Evolutionary conservation across 2,329 filamentous ascomycete genomes (phyloP), one percentile per base, ranked within the genome.

Genomic region (Colletotrichum musae): DNA sequence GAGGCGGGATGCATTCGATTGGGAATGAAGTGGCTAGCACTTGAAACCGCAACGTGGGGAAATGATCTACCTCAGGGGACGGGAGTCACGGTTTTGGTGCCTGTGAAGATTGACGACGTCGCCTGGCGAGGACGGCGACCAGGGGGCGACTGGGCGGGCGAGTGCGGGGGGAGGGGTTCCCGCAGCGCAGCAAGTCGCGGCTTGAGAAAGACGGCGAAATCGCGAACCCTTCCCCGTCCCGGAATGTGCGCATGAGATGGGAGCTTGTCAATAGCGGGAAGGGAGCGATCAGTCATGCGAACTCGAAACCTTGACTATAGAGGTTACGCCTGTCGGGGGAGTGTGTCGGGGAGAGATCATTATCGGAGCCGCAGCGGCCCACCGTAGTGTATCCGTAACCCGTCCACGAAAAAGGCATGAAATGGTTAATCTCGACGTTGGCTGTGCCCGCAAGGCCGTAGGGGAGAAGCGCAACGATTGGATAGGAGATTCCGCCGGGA

Each of bases 21-120:
- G 61, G 54, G 62, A 69, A 69, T 66, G 62, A 60, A 60, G 43
- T 54, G 43, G 50, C 50, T 52, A 18, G 28, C 56, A 60, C 50
- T 66, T 69, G 62, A 66, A 69, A 69, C 62, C 43, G 62, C 41
- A 57, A 60, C 66, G 62, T 69, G 66, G 66, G 51, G 66, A 66
- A 36, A 60, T 53, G 62, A 60, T 66, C 62, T 69, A 66, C 61
- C 32, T 60, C 62, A 66, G 50, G 54, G 61, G 54, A 66, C 48
- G 43, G 54, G 50, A 69, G 61, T 60, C 28, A 26, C 66, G 54
- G 43, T 47, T 36, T 36, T 56, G 50, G 50, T 50, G 61, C 62
- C 7, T 9, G 7, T 59, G 48, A 47, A 57, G 21, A 47, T 62
- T 43, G 26, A 45, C 58, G 36, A 54, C 45, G 59, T 59, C 16